Conservation (phyloP, 129 eudicot species). For the Kitagawia praeruptora region DNA sequence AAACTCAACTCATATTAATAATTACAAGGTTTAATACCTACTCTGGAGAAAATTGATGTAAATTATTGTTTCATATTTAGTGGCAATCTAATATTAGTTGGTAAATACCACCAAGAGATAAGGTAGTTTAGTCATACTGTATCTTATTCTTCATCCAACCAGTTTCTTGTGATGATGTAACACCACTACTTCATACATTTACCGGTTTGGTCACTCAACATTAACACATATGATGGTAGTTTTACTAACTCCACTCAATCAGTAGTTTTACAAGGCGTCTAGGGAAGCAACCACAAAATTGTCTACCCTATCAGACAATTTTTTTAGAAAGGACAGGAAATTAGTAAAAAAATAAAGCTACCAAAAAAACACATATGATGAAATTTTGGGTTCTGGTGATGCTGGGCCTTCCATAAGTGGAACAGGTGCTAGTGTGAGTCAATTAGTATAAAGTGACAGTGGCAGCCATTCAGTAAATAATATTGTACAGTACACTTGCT, state of each 20-base stretch:
- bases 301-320: not conserved
- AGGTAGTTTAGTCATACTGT: no score
- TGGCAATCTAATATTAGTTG: no score
- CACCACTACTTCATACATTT: no score
- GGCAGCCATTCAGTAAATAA: not conserved
- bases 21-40: not conserved
- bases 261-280: not conserved
- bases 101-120: no score
- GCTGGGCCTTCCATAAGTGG: not conserved
- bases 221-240: no score
- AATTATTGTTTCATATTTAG: no score
- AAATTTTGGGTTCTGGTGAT: not conserved
- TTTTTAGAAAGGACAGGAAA: not conserved
- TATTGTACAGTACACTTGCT: slow-evolving; percentile 3
- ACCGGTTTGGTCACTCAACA: no score
- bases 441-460: not conserved
- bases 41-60: not conserved
- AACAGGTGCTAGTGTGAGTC: not conserved
- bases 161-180: no score
- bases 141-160: no score
- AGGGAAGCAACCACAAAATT: not conserved
- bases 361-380: not conserved
- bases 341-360: not conserved
- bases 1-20: not conserved
- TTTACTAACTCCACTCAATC: not conserved